phyloP scores from a whole-genome alignment of 1,284 basidiomycete species.

The Cutaneotrichosporon sp. region DNA sequence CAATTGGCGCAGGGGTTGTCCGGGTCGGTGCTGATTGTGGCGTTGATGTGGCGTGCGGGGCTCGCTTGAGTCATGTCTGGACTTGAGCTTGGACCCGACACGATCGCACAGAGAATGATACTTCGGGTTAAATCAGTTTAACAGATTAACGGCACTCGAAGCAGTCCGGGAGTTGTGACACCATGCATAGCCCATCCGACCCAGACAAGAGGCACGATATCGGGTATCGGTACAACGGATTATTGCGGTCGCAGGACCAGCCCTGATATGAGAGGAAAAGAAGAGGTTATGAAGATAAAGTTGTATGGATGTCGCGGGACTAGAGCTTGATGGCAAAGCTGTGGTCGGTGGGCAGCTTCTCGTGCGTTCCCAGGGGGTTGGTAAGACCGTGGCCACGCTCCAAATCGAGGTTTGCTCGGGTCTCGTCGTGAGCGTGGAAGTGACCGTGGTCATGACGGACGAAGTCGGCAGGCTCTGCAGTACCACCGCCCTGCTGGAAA shows the following conservation, averaged over 20 bases:
- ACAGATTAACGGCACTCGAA: too few species aligned
- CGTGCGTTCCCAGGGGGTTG: not conserved
- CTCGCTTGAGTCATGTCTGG: too few species aligned
- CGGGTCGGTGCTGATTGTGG: too few species aligned
- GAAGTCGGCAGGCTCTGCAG: conserved; percentile 49
- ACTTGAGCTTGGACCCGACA: too few species aligned
- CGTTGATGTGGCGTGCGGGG: too few species aligned
- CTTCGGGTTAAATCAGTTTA: too few species aligned
- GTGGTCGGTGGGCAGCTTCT: conserved; percentile 3
- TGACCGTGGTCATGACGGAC: conserved; percentile 2
- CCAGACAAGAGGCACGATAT: not conserved
- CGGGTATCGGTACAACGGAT: conserved; percentile 2
- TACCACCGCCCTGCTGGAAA: conserved; percentile 66
- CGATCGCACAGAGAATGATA: too few species aligned
- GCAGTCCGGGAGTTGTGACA: not conserved
- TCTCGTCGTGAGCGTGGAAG: not conserved
- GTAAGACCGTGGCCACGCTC: not conserved
- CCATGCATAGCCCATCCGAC: conserved; percentile 2
- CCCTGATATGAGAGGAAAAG: not conserved
- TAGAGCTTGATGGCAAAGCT: conserved; percentile 2
- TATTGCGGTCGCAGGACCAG: not conserved
- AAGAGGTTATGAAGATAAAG: not conserved
- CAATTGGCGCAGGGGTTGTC: too few species aligned
- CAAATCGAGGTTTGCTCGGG: conserved; percentile 3
- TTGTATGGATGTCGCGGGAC: not conserved